These are phyloP conservation scores for Penicillium hesseltinei DNA, from an alignment of 2,329 filamentous ascomycete species.

Conservation along the genomic window DNA sequence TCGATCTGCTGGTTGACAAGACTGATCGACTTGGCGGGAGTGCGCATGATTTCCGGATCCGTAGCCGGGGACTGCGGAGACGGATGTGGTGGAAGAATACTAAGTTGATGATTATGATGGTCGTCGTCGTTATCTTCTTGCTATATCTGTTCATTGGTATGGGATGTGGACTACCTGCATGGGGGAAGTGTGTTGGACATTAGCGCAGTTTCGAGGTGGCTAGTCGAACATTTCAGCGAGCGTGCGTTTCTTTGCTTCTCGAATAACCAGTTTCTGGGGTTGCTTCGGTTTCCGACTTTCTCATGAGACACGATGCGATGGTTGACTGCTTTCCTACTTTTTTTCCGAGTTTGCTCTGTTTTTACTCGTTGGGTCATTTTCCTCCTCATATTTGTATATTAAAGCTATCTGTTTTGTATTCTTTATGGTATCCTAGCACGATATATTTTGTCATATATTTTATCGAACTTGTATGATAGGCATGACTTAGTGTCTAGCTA, in stretches of 20 bases:
- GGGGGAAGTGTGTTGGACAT: conserved; percentile 44
- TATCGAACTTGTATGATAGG: neutral
- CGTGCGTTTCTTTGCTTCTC: neutral
- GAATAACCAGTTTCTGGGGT: conserved; percentile 3
- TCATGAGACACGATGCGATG: conserved; percentile 18
- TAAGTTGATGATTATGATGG: conserved; percentile 84
- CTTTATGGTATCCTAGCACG: neutral
- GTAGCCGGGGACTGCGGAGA: conserved; percentile 80
- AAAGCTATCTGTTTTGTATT: neutral
- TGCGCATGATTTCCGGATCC: conserved; percentile 84
- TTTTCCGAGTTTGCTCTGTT: neutral
- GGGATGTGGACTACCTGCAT: conserved; percentile 66
- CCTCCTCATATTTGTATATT: conserved; percentile 7
- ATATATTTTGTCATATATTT: neutral
- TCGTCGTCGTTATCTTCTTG: conserved; percentile 65
- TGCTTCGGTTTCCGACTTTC: conserved; percentile 2
- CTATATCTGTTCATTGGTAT: conserved; percentile 70
- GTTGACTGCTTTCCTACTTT: neutral
- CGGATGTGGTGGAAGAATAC: conserved; percentile 99
- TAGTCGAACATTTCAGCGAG: conserved; percentile 12
- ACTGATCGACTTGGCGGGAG: conserved; percentile 87
- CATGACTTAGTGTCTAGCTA: neutral
- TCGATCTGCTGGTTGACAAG: conserved; percentile 93
- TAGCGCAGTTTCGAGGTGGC: neutral
- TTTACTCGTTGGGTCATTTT: neutral